phyloP scores from a whole-genome alignment of 1,284 basidiomycete species.

The Microstroma glucosiphilum region DNA sequence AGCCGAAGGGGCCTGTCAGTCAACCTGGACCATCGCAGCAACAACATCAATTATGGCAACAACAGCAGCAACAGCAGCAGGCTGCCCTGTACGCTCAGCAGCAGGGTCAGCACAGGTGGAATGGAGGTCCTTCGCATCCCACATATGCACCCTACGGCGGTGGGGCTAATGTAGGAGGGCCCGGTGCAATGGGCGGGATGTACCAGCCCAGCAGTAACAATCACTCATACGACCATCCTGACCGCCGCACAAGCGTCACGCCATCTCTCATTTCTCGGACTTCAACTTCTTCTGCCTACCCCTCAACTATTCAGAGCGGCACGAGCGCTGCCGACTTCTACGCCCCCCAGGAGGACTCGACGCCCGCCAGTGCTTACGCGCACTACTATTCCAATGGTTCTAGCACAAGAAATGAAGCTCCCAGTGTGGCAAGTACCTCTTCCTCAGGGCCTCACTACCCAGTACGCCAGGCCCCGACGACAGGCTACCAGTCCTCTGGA shows the following conservation, averaged over 20 bases:
- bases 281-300: constrained; percentile 10
- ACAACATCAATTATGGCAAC: constrained; percentile 8
- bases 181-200: background rate
- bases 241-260: constrained; percentile 18
- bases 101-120: background rate
- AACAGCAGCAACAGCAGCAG: constrained; percentile 11
- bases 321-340: constrained; percentile 23
- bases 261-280: constrained; percentile 16
- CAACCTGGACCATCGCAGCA: constrained; percentile 5
- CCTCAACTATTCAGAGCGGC: constrained; percentile 10
- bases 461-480: too few species aligned
- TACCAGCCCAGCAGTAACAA: background rate
- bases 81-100: constrained; percentile 3
- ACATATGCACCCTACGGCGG: background rate
- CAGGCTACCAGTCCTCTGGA: too few species aligned
- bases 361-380: constrained; percentile 24
- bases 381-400: constrained; percentile 15
- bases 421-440: too few species aligned
- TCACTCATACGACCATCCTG: constrained; percentile 12
- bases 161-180: background rate
- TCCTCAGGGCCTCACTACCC: too few species aligned
- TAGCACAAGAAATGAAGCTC: background rate
- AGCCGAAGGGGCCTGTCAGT: constrained; percentile 30
- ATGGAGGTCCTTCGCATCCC: background rate
- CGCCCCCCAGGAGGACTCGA: constrained; percentile 10